A percentile compares a stretch with the other conserved stretches of the same genome.
These are phyloP conservation scores for Aspergillus pseudoviridinutans DNA, from an alignment of 2,329 filamentous ascomycete species.

Conservation along the genomic window DNA sequence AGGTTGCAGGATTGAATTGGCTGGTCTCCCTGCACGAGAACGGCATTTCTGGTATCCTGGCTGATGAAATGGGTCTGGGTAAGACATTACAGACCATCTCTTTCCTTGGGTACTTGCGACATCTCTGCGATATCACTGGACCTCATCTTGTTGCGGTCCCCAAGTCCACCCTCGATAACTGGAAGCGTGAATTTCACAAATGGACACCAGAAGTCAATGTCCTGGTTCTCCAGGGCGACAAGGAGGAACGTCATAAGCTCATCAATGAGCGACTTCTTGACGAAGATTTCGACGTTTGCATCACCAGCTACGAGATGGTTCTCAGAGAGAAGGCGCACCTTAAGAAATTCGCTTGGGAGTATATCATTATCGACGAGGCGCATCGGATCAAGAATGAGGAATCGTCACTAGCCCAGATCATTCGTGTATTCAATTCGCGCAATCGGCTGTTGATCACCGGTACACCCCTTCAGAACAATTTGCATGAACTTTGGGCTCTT, in stretches of 20 bases:
- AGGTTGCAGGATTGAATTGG: slow-evolving; percentile 94
- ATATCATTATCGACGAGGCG: slow-evolving; percentile 97
- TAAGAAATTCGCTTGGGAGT: slow-evolving; percentile 99
- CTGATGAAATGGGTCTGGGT: slow-evolving; percentile 97
- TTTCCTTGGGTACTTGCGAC: slow-evolving; percentile 90
- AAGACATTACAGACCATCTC: slow-evolving; percentile 98
- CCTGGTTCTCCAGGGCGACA: slow-evolving; percentile 87
- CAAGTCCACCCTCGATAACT: slow-evolving; percentile 97
- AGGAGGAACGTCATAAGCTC: slow-evolving; percentile 82
- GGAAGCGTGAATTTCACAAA: slow-evolving; percentile 87
- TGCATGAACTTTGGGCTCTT: slow-evolving; percentile 95
- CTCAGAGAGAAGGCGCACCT: slow-evolving; percentile 89
- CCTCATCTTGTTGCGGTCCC: slow-evolving; percentile 90
- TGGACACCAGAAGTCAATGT: slow-evolving; percentile 98
- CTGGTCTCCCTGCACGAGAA: slow-evolving; percentile 97
- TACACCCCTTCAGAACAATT: slow-evolving; percentile 94
- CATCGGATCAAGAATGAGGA: slow-evolving; percentile 99
- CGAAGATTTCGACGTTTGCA: slow-evolving; percentile 95
- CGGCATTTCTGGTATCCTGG: slow-evolving; percentile 94
- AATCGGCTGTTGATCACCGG: slow-evolving; percentile 95
- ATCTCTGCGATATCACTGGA: slow-evolving; percentile 82
- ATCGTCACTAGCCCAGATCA: slow-evolving; percentile 92
- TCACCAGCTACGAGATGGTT: slow-evolving; percentile 99
- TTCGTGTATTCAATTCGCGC: slow-evolving; percentile 90
- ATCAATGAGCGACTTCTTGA: slow-evolving; percentile 90